Conservation (phyloP, 345 rosid species). For the Limnanthes douglasii region DNA sequence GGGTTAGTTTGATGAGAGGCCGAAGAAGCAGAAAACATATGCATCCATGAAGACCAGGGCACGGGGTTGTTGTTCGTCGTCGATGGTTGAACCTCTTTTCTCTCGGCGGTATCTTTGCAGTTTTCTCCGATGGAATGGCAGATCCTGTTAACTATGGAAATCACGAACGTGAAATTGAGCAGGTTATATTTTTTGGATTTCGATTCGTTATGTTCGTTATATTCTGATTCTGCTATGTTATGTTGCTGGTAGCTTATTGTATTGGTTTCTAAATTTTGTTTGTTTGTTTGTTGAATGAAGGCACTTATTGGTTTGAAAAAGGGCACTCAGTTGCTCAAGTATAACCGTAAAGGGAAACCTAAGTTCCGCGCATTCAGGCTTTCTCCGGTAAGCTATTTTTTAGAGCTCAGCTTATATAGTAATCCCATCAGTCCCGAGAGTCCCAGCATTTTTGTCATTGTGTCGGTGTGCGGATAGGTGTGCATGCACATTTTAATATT, state of each 20-base stretch:
- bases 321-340: slow-evolving; percentile 78
- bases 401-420: no score
- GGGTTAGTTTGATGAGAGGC: slow-evolving; percentile 21
- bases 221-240: not conserved
- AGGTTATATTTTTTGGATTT: slow-evolving; percentile 23
- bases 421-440: no score
- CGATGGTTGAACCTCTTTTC: slow-evolving; percentile 33
- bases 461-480: no score
- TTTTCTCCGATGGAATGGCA: slow-evolving; percentile 98
- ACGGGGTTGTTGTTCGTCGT: slow-evolving; percentile 38
- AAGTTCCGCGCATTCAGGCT: slow-evolving; percentile 77
- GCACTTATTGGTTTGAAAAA: slow-evolving; percentile 70
- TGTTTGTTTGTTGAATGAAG: slow-evolving; percentile 26
- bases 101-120: slow-evolving; percentile 22
- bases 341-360: slow-evolving; percentile 88
- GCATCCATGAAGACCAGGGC: slow-evolving; percentile 86
- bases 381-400: slow-evolving; percentile 38
- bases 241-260: no score
- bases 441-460: no score
- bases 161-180: slow-evolving; percentile 81
- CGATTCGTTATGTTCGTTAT: not conserved
- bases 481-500: no score
- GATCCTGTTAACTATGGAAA: slow-evolving; percentile 63
- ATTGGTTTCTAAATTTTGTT: no score
- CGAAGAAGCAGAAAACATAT: slow-evolving; percentile 31